A percentile compares a stretch with the other conserved stretches of the same genome.
Evolutionary conservation across 1,284 basidiomycete genomes (phyloP).

Genomic region (Austroboletus niveus): DNA sequence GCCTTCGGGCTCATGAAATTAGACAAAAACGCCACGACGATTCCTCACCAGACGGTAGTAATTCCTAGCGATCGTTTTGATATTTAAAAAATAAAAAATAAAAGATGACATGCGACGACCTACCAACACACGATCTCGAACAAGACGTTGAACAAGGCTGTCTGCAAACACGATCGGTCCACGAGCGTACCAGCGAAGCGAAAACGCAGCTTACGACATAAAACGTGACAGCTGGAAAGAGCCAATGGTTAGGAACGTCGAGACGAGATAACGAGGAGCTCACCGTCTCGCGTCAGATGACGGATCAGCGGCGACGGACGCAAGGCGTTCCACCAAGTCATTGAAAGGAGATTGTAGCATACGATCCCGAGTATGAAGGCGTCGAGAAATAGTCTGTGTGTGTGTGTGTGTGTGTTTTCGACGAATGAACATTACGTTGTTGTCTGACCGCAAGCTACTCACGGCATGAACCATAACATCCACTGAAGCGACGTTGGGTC

Average conservation of each 20-base stretch:
- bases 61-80: conserved; percentile 6
- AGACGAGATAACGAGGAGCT: neutral
- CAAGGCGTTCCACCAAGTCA: neutral
- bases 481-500: conserved; percentile 12
- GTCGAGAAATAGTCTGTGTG: conserved; percentile 19
- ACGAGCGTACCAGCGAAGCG: neutral
- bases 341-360: conserved; percentile 5
- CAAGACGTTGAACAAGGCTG: conserved; percentile 13
- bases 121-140: conserved; percentile 18
- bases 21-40: neutral
- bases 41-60: conserved; percentile 8
- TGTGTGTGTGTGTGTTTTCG: neutral
- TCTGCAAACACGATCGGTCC: conserved; percentile 2
- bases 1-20: too few relatives aligned
- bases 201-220: conserved; percentile 13
- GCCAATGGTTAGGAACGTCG: neutral
- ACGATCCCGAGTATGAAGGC: conserved; percentile 4
- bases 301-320: conserved; percentile 8
- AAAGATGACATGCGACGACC: neutral
- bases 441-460: neutral
- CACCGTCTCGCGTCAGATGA: conserved; percentile 23
- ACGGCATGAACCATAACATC: conserved; percentile 13
- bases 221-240: conserved; percentile 13
- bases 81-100: neutral
- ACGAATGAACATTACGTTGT: neutral